phyloP scores from a whole-genome alignment of 148 eudicot species.

The Pharnaceum exiguum region DNA sequence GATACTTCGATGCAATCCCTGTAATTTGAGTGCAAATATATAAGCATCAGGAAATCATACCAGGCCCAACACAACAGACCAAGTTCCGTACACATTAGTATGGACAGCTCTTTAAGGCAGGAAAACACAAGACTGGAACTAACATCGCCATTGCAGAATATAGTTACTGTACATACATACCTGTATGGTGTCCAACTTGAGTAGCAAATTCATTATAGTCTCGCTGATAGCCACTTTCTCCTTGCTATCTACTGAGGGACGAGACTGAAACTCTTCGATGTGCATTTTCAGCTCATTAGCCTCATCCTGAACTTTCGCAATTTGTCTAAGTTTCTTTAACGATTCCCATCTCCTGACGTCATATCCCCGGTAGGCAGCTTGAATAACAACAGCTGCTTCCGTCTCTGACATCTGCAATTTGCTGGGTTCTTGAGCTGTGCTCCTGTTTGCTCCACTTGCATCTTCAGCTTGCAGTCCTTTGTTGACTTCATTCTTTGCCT shows the following conservation, averaged over 20 bases:
- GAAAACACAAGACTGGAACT: no score
- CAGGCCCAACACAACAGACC: neutral
- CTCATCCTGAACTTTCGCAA: slow-evolving; percentile 38
- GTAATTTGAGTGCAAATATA: neutral
- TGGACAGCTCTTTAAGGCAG: no score
- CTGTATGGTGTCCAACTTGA: slow-evolving; percentile 73
- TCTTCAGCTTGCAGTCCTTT: slow-evolving; percentile 1
- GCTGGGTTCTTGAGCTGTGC: neutral
- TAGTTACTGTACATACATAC: slow-evolving; percentile 17
- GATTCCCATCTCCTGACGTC: slow-evolving; percentile 60
- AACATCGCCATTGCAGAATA: no score
- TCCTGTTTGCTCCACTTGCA: slow-evolving; percentile 2
- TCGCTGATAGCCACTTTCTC: slow-evolving; percentile 45
- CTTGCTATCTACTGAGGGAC: slow-evolving; percentile 21
- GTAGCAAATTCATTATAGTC: slow-evolving; percentile 61
- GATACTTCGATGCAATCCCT: slow-evolving; percentile 60
- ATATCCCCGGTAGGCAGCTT: slow-evolving; percentile 69
- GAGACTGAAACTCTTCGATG: slow-evolving; percentile 43
- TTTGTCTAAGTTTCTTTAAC: slow-evolving; percentile 61
- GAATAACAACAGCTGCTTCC: slow-evolving; percentile 62
- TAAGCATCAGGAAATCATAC: neutral
- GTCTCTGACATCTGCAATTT: slow-evolving; percentile 32
- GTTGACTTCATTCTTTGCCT: neutral
- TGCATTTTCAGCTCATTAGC: slow-evolving; percentile 23
- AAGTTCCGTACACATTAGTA: no score